Conservation (phyloP, 1,284 basidiomycete genomes). For the Mycena sp. region DNA sequence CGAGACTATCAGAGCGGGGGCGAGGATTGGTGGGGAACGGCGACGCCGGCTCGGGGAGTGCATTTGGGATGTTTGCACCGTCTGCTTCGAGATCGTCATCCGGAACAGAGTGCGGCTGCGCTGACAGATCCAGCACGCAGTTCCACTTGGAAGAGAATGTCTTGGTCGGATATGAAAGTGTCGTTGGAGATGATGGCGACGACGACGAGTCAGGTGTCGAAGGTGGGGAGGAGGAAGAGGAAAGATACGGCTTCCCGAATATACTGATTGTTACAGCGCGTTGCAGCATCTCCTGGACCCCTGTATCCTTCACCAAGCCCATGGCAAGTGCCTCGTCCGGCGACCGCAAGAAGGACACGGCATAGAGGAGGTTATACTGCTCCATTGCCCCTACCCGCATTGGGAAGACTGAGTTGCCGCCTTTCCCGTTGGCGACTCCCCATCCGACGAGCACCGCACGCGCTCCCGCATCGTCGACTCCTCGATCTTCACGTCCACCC, state of each 20-base stretch:
- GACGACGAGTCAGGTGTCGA: constrained; percentile 3
- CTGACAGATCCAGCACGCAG: constrained; percentile 81
- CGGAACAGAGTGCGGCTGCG: constrained; percentile 43
- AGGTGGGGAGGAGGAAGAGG: constrained; percentile 26
- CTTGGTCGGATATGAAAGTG: constrained; percentile 66
- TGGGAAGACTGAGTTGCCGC: constrained; percentile 68
- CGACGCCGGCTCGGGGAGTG: constrained; percentile 76
- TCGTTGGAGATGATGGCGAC: background rate
- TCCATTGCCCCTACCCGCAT: constrained; percentile 72
- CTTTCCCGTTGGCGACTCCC: constrained; percentile 56
- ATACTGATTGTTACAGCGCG: constrained; percentile 84
- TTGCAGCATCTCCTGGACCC: constrained; percentile 58
- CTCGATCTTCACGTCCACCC: constrained; percentile 75
- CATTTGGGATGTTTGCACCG: constrained; percentile 48
- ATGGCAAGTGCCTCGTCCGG: constrained; percentile 64
- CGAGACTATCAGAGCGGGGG: constrained; percentile 25
- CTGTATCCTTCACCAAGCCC: constrained; percentile 41
- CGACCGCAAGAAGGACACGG: constrained; percentile 76
- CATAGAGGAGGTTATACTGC: constrained; percentile 89
- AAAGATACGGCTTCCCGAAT: constrained; percentile 70
- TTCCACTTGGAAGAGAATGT: constrained; percentile 89
- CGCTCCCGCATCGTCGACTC: constrained; percentile 65
- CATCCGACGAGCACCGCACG: constrained; percentile 75
- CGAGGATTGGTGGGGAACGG: constrained; percentile 61
- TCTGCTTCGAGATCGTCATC: constrained; percentile 31